Base-by-base conservation (phyloP, 768 basidiomycete species). In the Dacryopinax spathularia region DNA sequence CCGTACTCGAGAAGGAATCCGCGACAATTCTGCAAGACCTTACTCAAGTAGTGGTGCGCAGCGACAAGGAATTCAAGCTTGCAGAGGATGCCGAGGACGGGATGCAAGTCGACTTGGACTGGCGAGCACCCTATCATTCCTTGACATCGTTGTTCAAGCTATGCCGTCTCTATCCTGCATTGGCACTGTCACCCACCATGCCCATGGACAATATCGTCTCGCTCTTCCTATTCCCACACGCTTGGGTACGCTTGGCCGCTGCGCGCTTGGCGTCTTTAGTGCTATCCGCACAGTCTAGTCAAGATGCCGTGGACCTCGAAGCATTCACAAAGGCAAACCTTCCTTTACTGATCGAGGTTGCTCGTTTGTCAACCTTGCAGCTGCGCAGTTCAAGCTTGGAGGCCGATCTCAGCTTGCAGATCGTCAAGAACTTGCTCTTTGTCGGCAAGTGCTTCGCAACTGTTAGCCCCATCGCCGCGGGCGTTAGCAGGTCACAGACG, bases 391-490 rank as follows among this genome's bases (percentile, higher is more conserved):
- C 85, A 16, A 82, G 89, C 65, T 74, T 91, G 44, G 88, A 89
- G 67, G 84, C 85, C 25, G 70, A 79, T 0, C 78, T 90, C n/a
- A 79, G 85, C 64, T 71, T 91, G 67, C 91, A 97, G 75, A 75
- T 91, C 10, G 91, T 95, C 68, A 97, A 96, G 77, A 91, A 97
- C 69, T 73, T 98, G 27, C 91, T 94, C 69, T 93, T 88, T 70
- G 76, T 95, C n/a, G 91, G 89, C 25, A 93, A 90, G 74, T 87
- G 86, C 72, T 95, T 90, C 72, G 68, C 63, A 18, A 25, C 60
- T 33, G 34, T 60, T 31, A 48, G 35, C 29, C 33, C 31, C 1
- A 64, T 41, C 34, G 41, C 61, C 16, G 68, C 69, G 18, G 63
- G 63, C 34, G 62, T 35, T 9, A 20, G 15, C 36, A 60, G 56